These are phyloP conservation scores for Diaporthe sp. DNA, from an alignment of 2,329 filamentous ascomycete genomes.

Conservation along the genomic window DNA sequence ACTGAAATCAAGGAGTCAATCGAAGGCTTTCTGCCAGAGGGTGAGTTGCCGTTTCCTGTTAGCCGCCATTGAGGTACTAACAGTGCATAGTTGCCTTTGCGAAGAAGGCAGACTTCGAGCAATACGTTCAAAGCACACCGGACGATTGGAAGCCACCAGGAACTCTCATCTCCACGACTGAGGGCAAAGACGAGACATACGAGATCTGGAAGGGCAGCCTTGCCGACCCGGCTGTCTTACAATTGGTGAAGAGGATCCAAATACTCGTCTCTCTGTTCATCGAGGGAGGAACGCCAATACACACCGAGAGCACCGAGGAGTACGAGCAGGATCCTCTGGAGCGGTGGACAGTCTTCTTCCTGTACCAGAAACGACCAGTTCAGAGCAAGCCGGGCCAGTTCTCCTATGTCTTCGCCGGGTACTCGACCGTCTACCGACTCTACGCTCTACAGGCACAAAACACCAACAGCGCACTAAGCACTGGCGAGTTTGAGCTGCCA, in stretches of 20 bases:
- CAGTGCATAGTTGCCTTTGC: conserved; percentile 72
- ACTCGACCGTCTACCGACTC: conserved; percentile 90
- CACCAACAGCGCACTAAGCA: conserved; percentile 44
- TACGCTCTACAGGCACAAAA: conserved; percentile 72
- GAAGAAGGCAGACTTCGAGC: conserved; percentile 71
- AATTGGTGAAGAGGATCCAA: conserved; percentile 84
- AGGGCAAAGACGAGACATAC: conserved; percentile 70
- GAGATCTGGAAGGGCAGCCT: conserved; percentile 89
- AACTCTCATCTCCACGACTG: conserved; percentile 74
- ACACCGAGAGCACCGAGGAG: conserved; percentile 49
- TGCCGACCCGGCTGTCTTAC: conserved; percentile 75
- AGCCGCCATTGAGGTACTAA: conserved; percentile 36
- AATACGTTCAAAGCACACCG: conserved; percentile 61
- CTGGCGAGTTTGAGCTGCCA: conserved; percentile 53
- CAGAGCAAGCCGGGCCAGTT: conserved; percentile 57
- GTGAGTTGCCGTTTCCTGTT: conserved; percentile 56
- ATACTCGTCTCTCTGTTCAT: conserved; percentile 89
- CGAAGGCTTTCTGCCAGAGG: conserved; percentile 74
- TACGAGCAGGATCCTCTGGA: conserved; percentile 79
- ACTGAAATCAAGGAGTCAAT: conserved; percentile 77
- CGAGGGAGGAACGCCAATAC: conserved; percentile 86
- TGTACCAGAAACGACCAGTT: conserved; percentile 75
- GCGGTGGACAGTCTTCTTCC: conserved; percentile 92
- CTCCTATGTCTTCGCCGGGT: conserved; percentile 88
- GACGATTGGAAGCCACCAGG: conserved; percentile 79